phyloP scores from a whole-genome alignment of 192 early-diverging fungal species.

The Phlyctochytrium planicorne region DNA sequence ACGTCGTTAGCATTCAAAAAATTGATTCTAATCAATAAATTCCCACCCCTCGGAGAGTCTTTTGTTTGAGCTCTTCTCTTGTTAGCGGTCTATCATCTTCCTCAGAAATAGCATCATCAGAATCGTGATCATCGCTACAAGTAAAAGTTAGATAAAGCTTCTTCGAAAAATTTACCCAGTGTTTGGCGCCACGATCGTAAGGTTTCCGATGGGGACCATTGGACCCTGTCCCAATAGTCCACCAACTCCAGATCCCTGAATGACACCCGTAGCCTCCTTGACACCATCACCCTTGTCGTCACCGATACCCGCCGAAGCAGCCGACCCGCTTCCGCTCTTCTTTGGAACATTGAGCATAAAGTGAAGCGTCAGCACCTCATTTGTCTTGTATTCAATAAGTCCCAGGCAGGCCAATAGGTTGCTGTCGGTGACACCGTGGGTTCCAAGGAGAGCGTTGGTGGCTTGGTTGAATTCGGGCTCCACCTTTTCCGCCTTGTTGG shows the following conservation, averaged over 20 bases:
- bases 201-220: conserved; percentile 38
- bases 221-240: conserved; percentile 56
- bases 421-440: conserved; percentile 41
- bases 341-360: conserved; percentile 49
- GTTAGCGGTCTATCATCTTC: conserved; percentile 59
- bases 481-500: conserved; percentile 8
- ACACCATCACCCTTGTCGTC: conserved; percentile 23
- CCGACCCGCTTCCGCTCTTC: conserved; percentile 36
- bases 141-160: conserved; percentile 3
- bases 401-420: conserved; percentile 50
- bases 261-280: conserved; percentile 23
- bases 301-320: conserved; percentile 6
- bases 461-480: conserved; percentile 29
- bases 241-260: conserved; percentile 35
- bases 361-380: conserved; percentile 54
- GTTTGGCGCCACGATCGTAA: conserved; percentile 50
- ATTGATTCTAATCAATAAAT: not conserved
- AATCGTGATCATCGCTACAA: conserved; percentile 55
- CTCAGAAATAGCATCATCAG: conserved; percentile 48
- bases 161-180: conserved; percentile 39
- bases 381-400: conserved; percentile 52
- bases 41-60: conserved; percentile 49
- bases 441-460: conserved; percentile 28
- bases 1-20: conserved; percentile 1
- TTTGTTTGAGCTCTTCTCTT: conserved; percentile 51